Evolutionary conservation across 805 yeast species (phyloP), one percentile per base, ranked within the genome.

Genomic region (Candida golubevii): DNA sequence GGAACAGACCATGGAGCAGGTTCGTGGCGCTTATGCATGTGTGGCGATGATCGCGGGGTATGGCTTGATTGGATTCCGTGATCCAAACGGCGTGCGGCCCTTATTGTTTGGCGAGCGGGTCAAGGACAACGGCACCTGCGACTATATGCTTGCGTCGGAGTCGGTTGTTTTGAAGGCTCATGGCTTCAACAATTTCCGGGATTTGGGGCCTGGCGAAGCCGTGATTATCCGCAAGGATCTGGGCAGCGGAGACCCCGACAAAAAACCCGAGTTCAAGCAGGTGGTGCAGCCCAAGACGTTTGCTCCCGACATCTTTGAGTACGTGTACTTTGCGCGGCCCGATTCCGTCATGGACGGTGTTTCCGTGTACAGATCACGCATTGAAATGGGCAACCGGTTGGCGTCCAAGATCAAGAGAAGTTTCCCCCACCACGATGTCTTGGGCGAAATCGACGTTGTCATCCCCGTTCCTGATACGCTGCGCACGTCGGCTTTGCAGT

Each of bases 391-490:
- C 57, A 82, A 77, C 49, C 85, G 85, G 61, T 75, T 93, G 45
- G 99, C 98, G 6, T 69, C 75, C 41, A 85, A 81, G 58, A 84
- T 93, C 50, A 53, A 63, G 26, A 49, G 61, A 15, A 72, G 78
- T 46, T 53, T 59, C 23, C 71, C 72, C 44, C 49, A 52, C 46
- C 48, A 54, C 36, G 80, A 75, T 33, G 67, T 72, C 15, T 74
- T 74, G 38, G 65, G 70, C 35, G 79, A 79, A 48, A 83, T 93
- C 44, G 99, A 93, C 58, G 99, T 91, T 38, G 96, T 93, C 33
- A 88, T 93, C 46, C 97, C 99, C 2, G 99, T 93, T 11, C 99
- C 99, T 9, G 99, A 93, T 64, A 93, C 99, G 7, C 83, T 98
- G n/a, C 80, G 98, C 66, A 90, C 95, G 35, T 83, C 96, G 18